phyloP scores from a whole-genome alignment of 768 basidiomycete species.

The Calvatia gigantea region DNA sequence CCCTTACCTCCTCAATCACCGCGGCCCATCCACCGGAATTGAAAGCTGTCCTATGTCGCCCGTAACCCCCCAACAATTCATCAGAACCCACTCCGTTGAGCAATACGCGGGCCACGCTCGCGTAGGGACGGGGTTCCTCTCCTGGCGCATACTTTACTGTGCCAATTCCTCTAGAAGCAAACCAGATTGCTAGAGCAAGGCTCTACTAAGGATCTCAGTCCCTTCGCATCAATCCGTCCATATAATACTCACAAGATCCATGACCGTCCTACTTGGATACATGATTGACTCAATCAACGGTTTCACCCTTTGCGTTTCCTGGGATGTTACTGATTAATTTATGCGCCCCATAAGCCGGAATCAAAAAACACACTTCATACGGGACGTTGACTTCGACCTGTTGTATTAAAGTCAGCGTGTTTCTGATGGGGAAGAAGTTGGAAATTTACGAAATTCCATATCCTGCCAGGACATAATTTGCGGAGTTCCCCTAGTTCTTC shows the following conservation, averaged over 20 bases:
- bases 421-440: conserved; percentile 20
- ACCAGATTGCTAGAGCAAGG: conserved; percentile 87
- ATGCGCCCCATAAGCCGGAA: not conserved
- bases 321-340: not conserved
- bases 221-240: not conserved
- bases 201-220: conserved; percentile 48
- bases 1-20: conserved; percentile 72
- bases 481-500: conserved; percentile 76
- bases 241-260: conserved; percentile 73
- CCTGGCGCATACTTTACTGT: conserved; percentile 36
- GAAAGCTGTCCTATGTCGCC: conserved; percentile 81
- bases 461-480: conserved; percentile 68
- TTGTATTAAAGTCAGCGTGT: conserved; percentile 1
- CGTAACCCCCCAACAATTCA: conserved; percentile 92
- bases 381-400: conserved; percentile 86
- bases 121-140: conserved; percentile 49
- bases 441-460: conserved; percentile 77
- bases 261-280: conserved; percentile 77
- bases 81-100: conserved; percentile 93
- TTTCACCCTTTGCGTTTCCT: conserved; percentile 68
- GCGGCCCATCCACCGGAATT: conserved; percentile 65
- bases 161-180: conserved; percentile 83
- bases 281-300: conserved; percentile 63
- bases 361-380: conserved; percentile 50
- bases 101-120: conserved; percentile 74